Evolutionary conservation across 1,139 yeast species (phyloP), one percentile per base, ranked within the genome.

Genomic region (Hansenula sp.): DNA sequence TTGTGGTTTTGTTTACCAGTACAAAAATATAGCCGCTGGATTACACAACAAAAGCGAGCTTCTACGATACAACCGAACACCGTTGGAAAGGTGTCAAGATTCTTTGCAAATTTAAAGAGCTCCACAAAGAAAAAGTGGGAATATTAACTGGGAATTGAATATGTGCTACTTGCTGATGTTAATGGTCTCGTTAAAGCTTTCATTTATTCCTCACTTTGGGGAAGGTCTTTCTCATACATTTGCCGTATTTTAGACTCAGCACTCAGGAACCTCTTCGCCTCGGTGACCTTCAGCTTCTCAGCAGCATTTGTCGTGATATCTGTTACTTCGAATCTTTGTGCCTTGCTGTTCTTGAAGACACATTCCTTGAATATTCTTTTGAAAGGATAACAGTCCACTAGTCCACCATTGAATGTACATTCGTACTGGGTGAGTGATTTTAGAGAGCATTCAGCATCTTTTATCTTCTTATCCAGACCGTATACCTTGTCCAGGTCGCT

Each of bases 301-400:
- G 11, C 45, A 15, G 27, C 28, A 28, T 60, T 59, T 1, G 65
- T 61, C 12, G 18, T 24, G 1, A 33, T 33, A 28, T 50, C 53
- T 0, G 65, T 60, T 5, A 60, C 41, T 41, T 60, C 64, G 2
- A 57, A 45, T 10, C 53, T 42, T 10, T 48, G 41, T 6, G 49
- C 30, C 33, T 42, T 48, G 5, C 59, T 53, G 5, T 57, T 45
- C 12, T 67, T 62, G 16, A 71, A 52, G 12, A 69, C 51, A 54
- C 84, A 78, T 45, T 79, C 63, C 50, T 70, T 72, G 59, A 78
- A 78, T 6, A 77, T 49, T 39, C 84, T 55, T 48, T 72, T 77
- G 60, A 78, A 78, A 2, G 84, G 83, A 16, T 74, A 58, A 51
- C 84, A 78, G 27, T 74, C 66, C 45, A 75, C 72, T 45, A 74